These are phyloP conservation scores for Hyaloscypha variabilis DNA, from an alignment of 495 filamentous ascomycete genomes.

Conservation along the genomic window DNA sequence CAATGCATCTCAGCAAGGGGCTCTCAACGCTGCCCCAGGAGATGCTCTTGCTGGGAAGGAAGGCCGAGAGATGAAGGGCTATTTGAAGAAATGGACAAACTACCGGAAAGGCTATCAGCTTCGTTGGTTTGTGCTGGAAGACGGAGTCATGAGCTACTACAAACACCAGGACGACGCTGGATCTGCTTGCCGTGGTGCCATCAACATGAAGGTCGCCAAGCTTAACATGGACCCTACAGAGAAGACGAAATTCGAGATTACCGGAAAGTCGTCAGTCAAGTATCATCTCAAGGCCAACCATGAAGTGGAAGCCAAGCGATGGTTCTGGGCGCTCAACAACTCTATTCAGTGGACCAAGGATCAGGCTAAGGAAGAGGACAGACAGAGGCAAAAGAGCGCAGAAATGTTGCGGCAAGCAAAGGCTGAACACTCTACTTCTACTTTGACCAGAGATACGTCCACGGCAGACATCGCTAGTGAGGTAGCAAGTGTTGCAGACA, in stretches of 20 bases:
- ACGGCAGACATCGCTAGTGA: constrained; percentile 53
- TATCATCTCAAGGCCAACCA: constrained; percentile 97
- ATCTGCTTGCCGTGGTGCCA: constrained; percentile 92
- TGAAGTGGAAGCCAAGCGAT: constrained; percentile 87
- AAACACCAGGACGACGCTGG: constrained; percentile 97
- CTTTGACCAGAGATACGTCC: constrained; percentile 34
- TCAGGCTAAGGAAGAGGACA: constrained; percentile 88
- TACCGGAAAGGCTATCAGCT: constrained; percentile 96
- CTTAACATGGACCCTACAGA: constrained; percentile 95
- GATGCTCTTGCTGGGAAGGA: constrained; percentile 81
- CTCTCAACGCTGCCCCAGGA: constrained; percentile 53
- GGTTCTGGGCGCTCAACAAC: constrained; percentile 99
- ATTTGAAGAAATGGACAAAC: constrained; percentile 99
- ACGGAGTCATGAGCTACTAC: constrained; percentile 97
- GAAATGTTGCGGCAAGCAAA: constrained; percentile 79
- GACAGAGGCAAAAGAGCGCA: constrained; percentile 68
- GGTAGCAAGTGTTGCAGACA: constrained; percentile 47
- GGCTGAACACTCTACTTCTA: constrained; percentile 50
- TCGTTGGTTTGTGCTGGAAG: constrained; percentile 96
- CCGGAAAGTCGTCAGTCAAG: constrained; percentile 97
- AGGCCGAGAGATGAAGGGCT: constrained; percentile 94
- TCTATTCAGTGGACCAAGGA: constrained; percentile 98
- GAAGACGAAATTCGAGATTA: constrained; percentile 95
- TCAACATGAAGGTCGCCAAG: constrained; percentile 96
- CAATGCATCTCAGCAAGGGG: constrained; percentile 59